phyloP scores from a whole-genome alignment of 352 stramenopile species.

The Phytophthora megakarya region DNA sequence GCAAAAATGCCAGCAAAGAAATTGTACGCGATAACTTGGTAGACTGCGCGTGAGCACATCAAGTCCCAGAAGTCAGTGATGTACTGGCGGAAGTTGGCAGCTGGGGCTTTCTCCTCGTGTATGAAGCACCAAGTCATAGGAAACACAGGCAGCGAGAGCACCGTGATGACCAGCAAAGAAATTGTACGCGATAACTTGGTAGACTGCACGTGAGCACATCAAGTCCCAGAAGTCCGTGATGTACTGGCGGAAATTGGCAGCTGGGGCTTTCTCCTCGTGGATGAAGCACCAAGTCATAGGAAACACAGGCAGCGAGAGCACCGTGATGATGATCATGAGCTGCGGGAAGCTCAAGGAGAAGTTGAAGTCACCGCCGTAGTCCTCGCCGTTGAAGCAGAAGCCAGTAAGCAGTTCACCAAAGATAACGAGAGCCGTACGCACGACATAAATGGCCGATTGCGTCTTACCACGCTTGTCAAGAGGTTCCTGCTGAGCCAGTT shows the following conservation, averaged over 20 bases:
- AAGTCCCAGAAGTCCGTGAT: constrained; percentile 34
- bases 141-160: constrained; percentile 30
- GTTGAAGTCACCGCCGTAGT: constrained; percentile 62
- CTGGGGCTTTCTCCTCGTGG: constrained; percentile 33
- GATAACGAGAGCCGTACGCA: constrained; percentile 41
- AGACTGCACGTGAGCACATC: constrained; percentile 33
- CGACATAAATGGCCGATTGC: constrained; percentile 53
- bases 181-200: no score
- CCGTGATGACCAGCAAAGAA: constrained; percentile 38
- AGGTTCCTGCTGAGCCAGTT: constrained; percentile 54
- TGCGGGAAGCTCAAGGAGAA: constrained; percentile 57
- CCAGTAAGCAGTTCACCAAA: constrained; percentile 43
- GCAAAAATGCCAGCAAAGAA: constrained; percentile 40
- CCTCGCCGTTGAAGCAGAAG: constrained; percentile 56
- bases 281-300: constrained; percentile 43
- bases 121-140: constrained; percentile 44
- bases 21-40: constrained; percentile 45
- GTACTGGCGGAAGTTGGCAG: constrained; percentile 34
- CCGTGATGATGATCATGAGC: constrained; percentile 50
- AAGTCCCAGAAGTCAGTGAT: constrained; percentile 34
- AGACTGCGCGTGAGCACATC: constrained; percentile 40
- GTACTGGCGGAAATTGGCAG: constrained; percentile 36
- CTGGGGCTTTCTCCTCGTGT: constrained; percentile 33
- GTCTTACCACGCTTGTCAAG: constrained; percentile 42
- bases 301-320: constrained; percentile 31